These are phyloP conservation scores for Ostreobium quekettii DNA, from an alignment of 139 green algal species.

Conservation along the genomic window DNA sequence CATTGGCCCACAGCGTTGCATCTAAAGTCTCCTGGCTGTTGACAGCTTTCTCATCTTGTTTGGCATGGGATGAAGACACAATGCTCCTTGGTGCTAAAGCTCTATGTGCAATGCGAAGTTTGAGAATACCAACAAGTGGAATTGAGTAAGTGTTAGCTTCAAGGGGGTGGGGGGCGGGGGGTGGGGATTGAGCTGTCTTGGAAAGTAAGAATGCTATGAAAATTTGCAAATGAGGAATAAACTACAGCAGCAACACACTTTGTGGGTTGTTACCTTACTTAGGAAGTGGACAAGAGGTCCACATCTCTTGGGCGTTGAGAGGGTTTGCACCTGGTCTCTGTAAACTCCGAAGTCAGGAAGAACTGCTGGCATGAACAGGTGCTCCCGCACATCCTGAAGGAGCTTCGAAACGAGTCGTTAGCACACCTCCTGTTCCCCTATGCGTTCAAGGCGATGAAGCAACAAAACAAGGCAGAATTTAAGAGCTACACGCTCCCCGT, in stretches of 20 bases:
- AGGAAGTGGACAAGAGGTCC: too few species aligned
- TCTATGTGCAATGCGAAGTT: background rate
- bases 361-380: too few species aligned
- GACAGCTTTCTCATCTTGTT: too few species aligned
- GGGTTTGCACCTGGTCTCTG: too few species aligned
- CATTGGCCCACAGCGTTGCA: too few species aligned
- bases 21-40: too few species aligned
- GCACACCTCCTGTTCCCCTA: conserved; percentile 3
- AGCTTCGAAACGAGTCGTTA: conserved; percentile 4
- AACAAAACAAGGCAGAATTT: conserved; percentile 10
- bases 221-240: background rate
- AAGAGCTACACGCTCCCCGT: conserved; percentile 1
- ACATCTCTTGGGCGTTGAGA: too few species aligned
- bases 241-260: background rate
- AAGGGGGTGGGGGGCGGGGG: background rate
- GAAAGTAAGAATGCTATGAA: background rate
- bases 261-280: background rate
- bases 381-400: background rate
- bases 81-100: background rate
- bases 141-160: background rate
- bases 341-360: too few species aligned
- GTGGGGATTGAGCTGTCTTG: background rate
- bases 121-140: background rate
- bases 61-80: too few species aligned
- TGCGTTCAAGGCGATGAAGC: background rate